Percentiles rank a stretch among this genome's conserved stretches.
Conservation (phyloP, 306 rosid genomes). For the Pyrus pyrifolia region DNA sequence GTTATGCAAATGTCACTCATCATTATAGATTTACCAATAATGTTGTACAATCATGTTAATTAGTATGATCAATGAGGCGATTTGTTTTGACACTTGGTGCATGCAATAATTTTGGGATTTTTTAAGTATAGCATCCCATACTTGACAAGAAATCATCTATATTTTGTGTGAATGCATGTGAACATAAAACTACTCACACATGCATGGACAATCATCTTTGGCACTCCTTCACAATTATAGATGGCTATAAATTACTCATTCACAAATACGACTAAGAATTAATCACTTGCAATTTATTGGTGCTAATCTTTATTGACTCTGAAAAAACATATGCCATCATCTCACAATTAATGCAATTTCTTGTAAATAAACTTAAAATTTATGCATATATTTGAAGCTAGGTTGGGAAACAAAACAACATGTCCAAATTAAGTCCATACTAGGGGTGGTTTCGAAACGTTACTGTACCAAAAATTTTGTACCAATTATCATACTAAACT, state of each 20-base stretch:
- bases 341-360: not conserved
- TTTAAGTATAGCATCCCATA: too few species aligned
- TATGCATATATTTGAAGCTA: not conserved
- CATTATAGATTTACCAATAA: not conserved
- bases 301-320: not conserved
- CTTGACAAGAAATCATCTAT: too few species aligned
- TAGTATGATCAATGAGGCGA: not conserved
- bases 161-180: too few species aligned
- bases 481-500: too few species aligned
- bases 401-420: not conserved
- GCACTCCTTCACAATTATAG: not conserved
- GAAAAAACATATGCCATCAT: not conserved
- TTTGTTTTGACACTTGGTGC: too few species aligned
- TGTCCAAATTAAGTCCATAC: not conserved
- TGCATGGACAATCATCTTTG: not conserved
- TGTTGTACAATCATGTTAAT: too few species aligned
- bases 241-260: not conserved
- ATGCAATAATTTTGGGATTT: too few species aligned
- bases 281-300: not conserved
- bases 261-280: too few species aligned
- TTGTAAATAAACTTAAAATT: not conserved
- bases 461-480: too few species aligned
- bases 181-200: too few species aligned
- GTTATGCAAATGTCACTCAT: not conserved
- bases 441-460: too few species aligned